Conservation (phyloP, 352 stramenopile species). For the Pythium aristosporum region DNA sequence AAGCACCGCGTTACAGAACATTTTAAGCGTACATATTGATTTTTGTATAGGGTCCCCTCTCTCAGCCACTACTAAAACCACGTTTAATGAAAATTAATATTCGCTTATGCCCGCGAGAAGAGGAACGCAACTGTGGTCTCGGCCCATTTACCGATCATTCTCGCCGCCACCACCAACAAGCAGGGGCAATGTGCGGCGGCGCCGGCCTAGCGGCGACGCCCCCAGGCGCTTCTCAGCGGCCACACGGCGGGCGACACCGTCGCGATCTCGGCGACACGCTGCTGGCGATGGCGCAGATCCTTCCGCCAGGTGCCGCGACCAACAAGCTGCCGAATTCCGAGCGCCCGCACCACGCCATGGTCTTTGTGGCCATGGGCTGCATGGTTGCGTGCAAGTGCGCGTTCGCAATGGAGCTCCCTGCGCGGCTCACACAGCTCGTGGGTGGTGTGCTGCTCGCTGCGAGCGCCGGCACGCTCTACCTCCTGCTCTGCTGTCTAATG, state of each 20-base stretch:
- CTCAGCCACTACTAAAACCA: background rate
- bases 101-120: background rate
- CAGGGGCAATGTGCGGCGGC: background rate
- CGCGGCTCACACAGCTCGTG: constrained; percentile 47
- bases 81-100: background rate
- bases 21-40: too few species aligned
- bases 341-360: constrained; percentile 21
- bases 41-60: background rate
- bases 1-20: too few species aligned
- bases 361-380: constrained; percentile 33
- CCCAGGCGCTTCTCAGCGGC: background rate
- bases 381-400: constrained; percentile 33
- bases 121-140: background rate
- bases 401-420: constrained; percentile 32
- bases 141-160: background rate
- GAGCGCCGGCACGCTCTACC: constrained; percentile 47
- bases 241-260: background rate
- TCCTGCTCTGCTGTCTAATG: constrained; percentile 49
- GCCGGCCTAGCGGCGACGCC: background rate
- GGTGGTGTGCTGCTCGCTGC: constrained; percentile 53
- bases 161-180: background rate
- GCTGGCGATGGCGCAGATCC: constrained; percentile 36
- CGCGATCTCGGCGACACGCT: constrained; percentile 61
- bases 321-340: background rate
- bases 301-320: background rate